Evolutionary conservation across 352 stramenopile species (phyloP).

Genomic region (Globisporangium recalcitrans): DNA sequence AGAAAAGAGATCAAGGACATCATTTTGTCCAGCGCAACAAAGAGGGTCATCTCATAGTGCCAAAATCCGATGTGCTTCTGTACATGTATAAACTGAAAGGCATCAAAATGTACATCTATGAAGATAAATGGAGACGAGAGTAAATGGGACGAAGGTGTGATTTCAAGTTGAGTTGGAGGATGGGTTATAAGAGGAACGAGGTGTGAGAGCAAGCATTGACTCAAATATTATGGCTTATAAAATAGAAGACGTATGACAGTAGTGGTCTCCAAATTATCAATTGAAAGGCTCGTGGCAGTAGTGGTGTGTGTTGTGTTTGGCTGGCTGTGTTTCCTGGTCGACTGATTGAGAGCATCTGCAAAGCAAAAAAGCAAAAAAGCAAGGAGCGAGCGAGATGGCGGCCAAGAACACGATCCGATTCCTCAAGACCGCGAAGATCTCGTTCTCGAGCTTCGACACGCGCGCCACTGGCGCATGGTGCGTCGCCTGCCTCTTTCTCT

Average conservation of each 20-base stretch:
- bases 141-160: too few species aligned
- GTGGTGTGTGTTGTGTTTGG: not conserved
- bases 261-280: not conserved
- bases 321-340: not conserved
- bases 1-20: too few species aligned
- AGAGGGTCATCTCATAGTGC: too few species aligned
- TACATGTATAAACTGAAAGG: too few species aligned
- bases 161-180: not conserved
- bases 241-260: not conserved
- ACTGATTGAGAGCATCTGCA: not conserved
- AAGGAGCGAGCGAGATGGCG: conserved; percentile 40
- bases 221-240: not conserved
- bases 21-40: too few species aligned
- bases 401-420: conserved; percentile 82
- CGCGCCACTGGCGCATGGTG: conserved; percentile 73
- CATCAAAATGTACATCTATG: too few species aligned
- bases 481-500: conserved; percentile 8
- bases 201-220: not conserved
- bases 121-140: too few species aligned
- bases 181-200: not conserved
- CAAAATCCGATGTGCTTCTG: too few species aligned
- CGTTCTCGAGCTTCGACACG: conserved; percentile 79
- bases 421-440: conserved; percentile 81
- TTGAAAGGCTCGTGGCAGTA: not conserved
- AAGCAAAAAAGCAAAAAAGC: not conserved